These are phyloP conservation scores for Stipa capillata DNA, from an alignment of 176 grass and related monocot species.

Conservation along the genomic window DNA sequence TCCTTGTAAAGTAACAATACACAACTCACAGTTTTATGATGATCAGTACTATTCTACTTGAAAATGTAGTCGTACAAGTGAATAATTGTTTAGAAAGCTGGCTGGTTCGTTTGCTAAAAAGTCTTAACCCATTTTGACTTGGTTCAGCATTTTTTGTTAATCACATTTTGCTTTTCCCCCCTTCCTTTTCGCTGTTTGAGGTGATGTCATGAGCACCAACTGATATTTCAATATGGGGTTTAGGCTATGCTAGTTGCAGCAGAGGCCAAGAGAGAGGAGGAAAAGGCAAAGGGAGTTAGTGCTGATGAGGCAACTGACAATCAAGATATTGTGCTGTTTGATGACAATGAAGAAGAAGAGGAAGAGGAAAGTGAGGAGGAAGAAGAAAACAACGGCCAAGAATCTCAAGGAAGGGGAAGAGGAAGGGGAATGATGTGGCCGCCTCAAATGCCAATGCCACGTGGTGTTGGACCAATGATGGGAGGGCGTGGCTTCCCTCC, in stretches of 20 bases:
- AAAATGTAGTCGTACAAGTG: neutral
- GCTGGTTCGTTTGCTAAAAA: neutral
- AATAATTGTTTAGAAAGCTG: neutral
- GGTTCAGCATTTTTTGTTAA: neutral
- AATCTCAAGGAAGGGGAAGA: slow-evolving; percentile 58
- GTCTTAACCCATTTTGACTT: neutral
- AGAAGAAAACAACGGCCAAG: slow-evolving; percentile 58
- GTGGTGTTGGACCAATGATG: slow-evolving; percentile 46
- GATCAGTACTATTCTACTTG: neutral
- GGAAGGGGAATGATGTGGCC: slow-evolving; percentile 78
- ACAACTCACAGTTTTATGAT: neutral
- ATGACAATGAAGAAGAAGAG: slow-evolving; percentile 97
- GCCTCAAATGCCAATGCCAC: slow-evolving; percentile 70
- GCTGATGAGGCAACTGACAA: slow-evolving; percentile 55
- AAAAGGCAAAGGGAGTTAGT: slow-evolving; percentile 87
- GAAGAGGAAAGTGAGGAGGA: slow-evolving; percentile 95
- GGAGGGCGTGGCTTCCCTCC: slow-evolving; percentile 71
- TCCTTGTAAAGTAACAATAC: neutral
- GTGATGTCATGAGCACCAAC: neutral
- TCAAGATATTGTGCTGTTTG: slow-evolving; percentile 88
- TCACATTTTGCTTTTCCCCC: neutral
- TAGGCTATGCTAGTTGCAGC: slow-evolving; percentile 84
- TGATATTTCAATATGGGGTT: slow-evolving; percentile 13
- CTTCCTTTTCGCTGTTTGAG: neutral
- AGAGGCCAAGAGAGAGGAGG: slow-evolving; percentile 76